Percentiles rank a stretch among this genome's conserved stretches.
Evolutionary conservation across 805 yeast genomes (phyloP).

Genomic region (Lachancea sp.): DNA sequence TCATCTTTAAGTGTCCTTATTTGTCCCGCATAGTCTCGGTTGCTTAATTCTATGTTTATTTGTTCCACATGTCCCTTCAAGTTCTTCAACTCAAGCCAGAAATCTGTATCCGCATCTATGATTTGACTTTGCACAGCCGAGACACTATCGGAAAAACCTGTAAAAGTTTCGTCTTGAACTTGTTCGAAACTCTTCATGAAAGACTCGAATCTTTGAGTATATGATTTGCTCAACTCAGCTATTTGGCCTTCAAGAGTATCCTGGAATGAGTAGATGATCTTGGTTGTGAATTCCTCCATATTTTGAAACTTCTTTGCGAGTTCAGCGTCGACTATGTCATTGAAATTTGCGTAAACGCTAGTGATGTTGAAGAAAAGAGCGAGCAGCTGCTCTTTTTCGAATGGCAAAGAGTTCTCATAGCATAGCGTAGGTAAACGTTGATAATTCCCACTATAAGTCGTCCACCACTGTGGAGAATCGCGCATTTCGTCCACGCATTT

Average conservation of each 20-base stretch:
- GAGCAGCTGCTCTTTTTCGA: constrained; percentile 45
- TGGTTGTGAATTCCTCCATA: not conserved
- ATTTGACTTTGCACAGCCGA: constrained; percentile 1
- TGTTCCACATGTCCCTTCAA: constrained; percentile 9
- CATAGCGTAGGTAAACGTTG: constrained; percentile 49
- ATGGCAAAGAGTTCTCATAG: constrained; percentile 45
- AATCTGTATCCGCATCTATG: not conserved
- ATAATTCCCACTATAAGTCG: constrained; percentile 62
- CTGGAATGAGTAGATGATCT: constrained; percentile 3
- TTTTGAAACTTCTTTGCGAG: not conserved
- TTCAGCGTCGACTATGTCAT: constrained; percentile 5
- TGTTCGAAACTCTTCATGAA: constrained; percentile 1
- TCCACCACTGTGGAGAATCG: constrained; percentile 58
- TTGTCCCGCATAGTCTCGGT: constrained; percentile 24
- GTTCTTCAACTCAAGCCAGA: constrained; percentile 1
- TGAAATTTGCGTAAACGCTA: constrained; percentile 23
- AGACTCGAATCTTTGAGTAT: not conserved
- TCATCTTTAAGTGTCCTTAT: constrained; percentile 8
- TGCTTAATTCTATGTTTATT: constrained; percentile 19
- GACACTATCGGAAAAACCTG: not conserved
- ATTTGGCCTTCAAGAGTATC: constrained; percentile 3
- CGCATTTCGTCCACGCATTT: constrained; percentile 40
- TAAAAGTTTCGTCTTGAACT: not conserved
- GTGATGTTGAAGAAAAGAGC: constrained; percentile 45
- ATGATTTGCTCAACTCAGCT: not conserved